A percentile compares a stretch with the other conserved stretches of the same genome.
Evolutionary conservation across 805 yeast genomes (phyloP).

Genomic region (Candida maltosa): DNA sequence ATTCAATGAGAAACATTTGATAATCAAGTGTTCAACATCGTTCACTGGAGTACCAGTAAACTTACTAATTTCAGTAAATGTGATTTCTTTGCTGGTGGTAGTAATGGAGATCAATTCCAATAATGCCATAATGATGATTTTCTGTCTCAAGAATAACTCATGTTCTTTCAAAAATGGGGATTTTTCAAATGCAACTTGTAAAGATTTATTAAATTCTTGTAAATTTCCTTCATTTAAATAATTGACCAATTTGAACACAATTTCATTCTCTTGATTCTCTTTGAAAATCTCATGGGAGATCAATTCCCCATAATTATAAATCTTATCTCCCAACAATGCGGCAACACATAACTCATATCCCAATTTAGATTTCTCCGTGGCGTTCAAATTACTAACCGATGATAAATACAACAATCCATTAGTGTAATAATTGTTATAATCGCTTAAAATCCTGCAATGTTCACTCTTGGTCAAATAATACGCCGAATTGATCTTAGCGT

Average conservation of each 20-base stretch:
- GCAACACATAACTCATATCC: conserved; percentile 75
- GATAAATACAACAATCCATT: conserved; percentile 81
- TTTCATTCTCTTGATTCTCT: conserved; percentile 47
- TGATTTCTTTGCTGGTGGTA: conserved; percentile 67
- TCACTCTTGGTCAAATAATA: conserved; percentile 79
- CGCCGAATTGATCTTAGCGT: conserved; percentile 70
- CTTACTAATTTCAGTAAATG: conserved; percentile 68
- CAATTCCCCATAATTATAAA: conserved; percentile 94
- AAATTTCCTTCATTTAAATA: conserved; percentile 80
- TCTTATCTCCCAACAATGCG: conserved; percentile 86
- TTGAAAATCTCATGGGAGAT: conserved; percentile 81
- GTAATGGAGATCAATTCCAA: conserved; percentile 83
- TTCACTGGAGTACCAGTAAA: conserved; percentile 63
- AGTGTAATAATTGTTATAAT: conserved; percentile 78
- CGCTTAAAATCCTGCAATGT: conserved; percentile 68
- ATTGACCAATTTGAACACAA: conserved; percentile 71
- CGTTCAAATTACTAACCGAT: conserved; percentile 45
- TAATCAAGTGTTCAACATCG: conserved; percentile 85
- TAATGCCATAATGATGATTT: conserved; percentile 87
- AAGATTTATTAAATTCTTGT: conserved; percentile 52
- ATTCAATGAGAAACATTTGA: conserved; percentile 84
- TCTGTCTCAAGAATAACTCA: conserved; percentile 74
- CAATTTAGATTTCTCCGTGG: conserved; percentile 42
- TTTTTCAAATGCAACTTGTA: conserved; percentile 32
- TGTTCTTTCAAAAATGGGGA: conserved; percentile 57